Percentiles rank a stretch among this genome's conserved stretches.
Conservation (phyloP, 1,139 yeast species). For the Lodderomyces parapsilosis region DNA sequence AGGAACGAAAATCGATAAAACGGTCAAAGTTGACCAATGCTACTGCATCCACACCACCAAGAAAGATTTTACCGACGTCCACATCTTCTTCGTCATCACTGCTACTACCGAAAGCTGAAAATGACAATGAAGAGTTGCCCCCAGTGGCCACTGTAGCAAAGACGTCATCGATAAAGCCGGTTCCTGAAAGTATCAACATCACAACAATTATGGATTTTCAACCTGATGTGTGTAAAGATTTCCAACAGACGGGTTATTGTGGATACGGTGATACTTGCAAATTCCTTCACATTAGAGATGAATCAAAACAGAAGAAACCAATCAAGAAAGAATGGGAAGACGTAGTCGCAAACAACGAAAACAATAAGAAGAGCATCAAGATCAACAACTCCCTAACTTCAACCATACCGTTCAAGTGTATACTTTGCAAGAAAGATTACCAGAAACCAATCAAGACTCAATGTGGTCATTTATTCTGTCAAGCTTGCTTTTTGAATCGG, state of each 20-base stretch:
- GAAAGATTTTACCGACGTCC: neutral
- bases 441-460: conserved; percentile 57
- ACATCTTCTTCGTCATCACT: conserved; percentile 14
- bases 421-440: conserved; percentile 59
- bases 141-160: neutral
- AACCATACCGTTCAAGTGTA: conserved; percentile 58
- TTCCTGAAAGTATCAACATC: conserved; percentile 58
- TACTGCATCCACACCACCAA: neutral
- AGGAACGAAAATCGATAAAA: neutral
- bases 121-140: neutral
- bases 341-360: conserved; percentile 13
- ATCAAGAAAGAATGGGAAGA: conserved; percentile 72
- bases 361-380: conserved; percentile 19
- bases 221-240: conserved; percentile 94
- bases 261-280: conserved; percentile 99
- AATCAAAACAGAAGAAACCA: conserved; percentile 73
- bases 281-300: conserved; percentile 87
- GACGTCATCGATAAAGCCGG: conserved; percentile 17
- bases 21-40: conserved; percentile 2
- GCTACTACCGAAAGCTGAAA: neutral
- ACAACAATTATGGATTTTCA: conserved; percentile 86
- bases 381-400: conserved; percentile 15
- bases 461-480: conserved; percentile 71
- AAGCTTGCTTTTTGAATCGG: conserved; percentile 55
- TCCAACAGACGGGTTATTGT: conserved; percentile 87